Evolutionary conservation across 495 filamentous ascomycete genomes (phyloP), one percentile per base, ranked within the genome.

Genomic region (Rostrohypoxylon terebratum): DNA sequence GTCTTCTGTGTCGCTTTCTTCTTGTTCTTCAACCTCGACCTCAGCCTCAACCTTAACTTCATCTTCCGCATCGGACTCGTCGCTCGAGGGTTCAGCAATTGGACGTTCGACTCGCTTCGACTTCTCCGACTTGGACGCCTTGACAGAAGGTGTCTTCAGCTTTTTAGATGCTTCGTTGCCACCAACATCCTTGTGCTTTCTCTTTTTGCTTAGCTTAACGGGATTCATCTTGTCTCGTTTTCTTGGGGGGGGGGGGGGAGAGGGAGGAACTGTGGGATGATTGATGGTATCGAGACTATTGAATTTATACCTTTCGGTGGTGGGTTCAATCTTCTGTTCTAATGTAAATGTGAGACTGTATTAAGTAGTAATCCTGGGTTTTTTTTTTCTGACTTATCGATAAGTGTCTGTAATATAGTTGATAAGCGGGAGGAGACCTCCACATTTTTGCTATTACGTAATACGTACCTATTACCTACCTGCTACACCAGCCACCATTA

Each of bases 131-230:
- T 78, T 79, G 11, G 72, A 66, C 20, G 59, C 20, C 3, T 67
- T 68, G 20, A 48, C 42, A 23, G 73, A 44, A 16, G 61, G 59
- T 13, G 59, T 25, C 25, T 66, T 73, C 5, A 65, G 48, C 14
- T 69, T 73, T 13, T 54, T 44, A 13, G 38, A 42, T 14, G 61
- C 63, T 65, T 81, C 81, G 31, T 71, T 20, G 44, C 69, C 72
- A 36, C 79, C 79, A 57, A 74, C 57, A 31, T 83, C 82, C 75
- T 81, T 81, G 53, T 80, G 70, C 58, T 86, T 86, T 20, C 84
- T 78, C 80, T 86, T 86, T 50, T 84, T 86, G 75, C 77, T 83
- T 63, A 74, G 74, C 38, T 81, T 78, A 4, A 47, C 68, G 48
- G 81, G 77, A 5, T 81, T 82, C 82, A 84, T 83, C 11, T 65